These are phyloP conservation scores for Flagelloscypha sp. DNA, from an alignment of 768 basidiomycete genomes.

Conservation along the genomic window DNA sequence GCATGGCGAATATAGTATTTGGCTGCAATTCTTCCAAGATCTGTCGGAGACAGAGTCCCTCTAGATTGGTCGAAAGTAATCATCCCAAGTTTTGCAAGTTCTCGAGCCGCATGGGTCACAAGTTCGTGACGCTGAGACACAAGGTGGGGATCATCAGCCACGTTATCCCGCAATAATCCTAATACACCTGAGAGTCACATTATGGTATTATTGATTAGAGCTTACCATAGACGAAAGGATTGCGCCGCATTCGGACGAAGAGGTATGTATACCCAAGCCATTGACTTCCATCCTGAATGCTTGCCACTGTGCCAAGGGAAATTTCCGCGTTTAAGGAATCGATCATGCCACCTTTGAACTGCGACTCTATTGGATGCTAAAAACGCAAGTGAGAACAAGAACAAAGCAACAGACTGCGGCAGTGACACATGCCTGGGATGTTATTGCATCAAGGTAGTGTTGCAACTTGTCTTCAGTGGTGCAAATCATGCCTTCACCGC, in stretches of 20 bases:
- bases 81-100: conserved; percentile 70
- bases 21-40: conserved; percentile 91
- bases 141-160: conserved; percentile 65
- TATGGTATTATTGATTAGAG: conserved; percentile 2
- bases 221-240: conserved; percentile 79
- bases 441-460: conserved; percentile 84
- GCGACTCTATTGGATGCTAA: conserved; percentile 93
- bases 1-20: conserved; percentile 89
- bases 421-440: conserved; percentile 57
- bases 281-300: conserved; percentile 73
- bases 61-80: conserved; percentile 58
- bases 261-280: conserved; percentile 98
- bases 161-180: conserved; percentile 70
- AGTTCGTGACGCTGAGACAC: conserved; percentile 62
- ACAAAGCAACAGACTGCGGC: not conserved
- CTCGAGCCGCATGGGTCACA: conserved; percentile 55
- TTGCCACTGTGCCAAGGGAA: conserved; percentile 87
- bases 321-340: conserved; percentile 96
- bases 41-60: conserved; percentile 66
- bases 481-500: conserved; percentile 95
- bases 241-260: conserved; percentile 89
- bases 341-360: conserved; percentile 81
- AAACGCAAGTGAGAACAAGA: conserved; percentile 4
- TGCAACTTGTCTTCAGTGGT: conserved; percentile 88
- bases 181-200: conserved; percentile 7